phyloP scores from a whole-genome alignment of 495 filamentous ascomycete species.

The Penicillium simplicissimum region DNA sequence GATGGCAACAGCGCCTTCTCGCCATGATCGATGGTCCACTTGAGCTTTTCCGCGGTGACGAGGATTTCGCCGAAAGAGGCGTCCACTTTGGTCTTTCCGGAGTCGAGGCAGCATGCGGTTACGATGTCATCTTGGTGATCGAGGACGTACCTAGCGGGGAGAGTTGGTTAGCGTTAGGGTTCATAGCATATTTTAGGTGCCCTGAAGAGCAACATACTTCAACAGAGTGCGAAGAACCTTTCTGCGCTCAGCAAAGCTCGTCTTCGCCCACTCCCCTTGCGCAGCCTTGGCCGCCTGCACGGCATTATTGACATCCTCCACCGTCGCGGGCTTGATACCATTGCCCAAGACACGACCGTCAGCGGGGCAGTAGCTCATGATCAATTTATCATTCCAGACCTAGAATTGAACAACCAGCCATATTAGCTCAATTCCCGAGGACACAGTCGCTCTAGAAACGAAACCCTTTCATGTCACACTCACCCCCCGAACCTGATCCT shows the following conservation, averaged over 20 bases:
- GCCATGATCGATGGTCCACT: constrained; percentile 92
- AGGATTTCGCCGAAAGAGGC: constrained; percentile 92
- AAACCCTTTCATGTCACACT: constrained; percentile 17
- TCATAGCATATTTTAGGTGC: not conserved
- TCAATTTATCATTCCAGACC: constrained; percentile 46
- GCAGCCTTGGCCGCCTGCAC: constrained; percentile 72
- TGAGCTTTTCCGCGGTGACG: constrained; percentile 88
- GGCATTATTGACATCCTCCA: constrained; percentile 77
- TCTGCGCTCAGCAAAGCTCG: constrained; percentile 74
- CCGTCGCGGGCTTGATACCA: constrained; percentile 71
- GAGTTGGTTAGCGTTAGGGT: not conserved
- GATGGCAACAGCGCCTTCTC: constrained; percentile 76
- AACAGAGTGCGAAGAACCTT: constrained; percentile 80
- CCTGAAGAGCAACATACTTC: constrained; percentile 50
- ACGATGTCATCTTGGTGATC: constrained; percentile 90
- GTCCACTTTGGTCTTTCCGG: constrained; percentile 96
- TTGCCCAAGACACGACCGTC: constrained; percentile 80
- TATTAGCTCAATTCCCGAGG: not conserved
- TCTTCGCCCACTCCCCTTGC: constrained; percentile 78
- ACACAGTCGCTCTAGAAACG: not conserved
- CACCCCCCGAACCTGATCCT: constrained; percentile 45
- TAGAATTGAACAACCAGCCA: constrained; percentile 8
- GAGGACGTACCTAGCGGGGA: constrained; percentile 61
- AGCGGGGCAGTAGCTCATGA: constrained; percentile 79
- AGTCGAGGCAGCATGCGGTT: constrained; percentile 84